Percentiles rank a stretch among this genome's conserved stretches.
These are phyloP conservation scores for Beta lomatogona DNA, from an alignment of 179 eudicot species.

Conservation along the genomic window DNA sequence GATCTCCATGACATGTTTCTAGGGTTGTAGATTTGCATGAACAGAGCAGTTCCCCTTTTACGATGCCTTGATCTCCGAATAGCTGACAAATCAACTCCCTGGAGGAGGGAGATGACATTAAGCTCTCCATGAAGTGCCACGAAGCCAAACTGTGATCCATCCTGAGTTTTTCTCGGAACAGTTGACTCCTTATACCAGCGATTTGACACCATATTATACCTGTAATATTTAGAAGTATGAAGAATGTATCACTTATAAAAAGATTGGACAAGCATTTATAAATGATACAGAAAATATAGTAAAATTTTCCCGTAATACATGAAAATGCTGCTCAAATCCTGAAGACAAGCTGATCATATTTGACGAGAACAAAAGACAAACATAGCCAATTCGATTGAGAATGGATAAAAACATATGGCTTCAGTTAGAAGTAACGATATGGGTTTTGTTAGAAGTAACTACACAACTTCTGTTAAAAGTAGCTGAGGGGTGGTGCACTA, in stretches of 20 bases:
- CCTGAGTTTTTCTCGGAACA: slow-evolving; percentile 56
- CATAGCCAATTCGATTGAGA: neutral
- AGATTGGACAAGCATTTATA: neutral
- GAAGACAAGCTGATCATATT: neutral
- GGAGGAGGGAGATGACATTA: slow-evolving; percentile 50
- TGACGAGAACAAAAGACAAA: neutral
- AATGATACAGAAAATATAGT: neutral
- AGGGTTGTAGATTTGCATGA: slow-evolving; percentile 73
- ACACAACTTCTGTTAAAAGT: too few species aligned
- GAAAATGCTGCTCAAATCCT: neutral
- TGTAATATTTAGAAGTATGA: slow-evolving; percentile 19
- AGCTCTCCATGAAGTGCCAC: slow-evolving; percentile 72
- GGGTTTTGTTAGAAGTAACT: too few species aligned
- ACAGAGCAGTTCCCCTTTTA: slow-evolving; percentile 57
- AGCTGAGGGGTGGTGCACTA: too few species aligned
- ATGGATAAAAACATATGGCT: neutral
- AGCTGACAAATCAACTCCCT: slow-evolving; percentile 48
- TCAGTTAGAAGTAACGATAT: neutral
- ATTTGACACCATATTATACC: slow-evolving; percentile 69
- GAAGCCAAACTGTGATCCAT: slow-evolving; percentile 66
- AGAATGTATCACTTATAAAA: neutral
- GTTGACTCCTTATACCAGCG: slow-evolving; percentile 74
- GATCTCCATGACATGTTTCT: slow-evolving; percentile 70
- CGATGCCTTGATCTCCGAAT: slow-evolving; percentile 54
- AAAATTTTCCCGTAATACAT: neutral